phyloP scores from a whole-genome alignment of 129 eudicot species.

The Logfia minima region DNA sequence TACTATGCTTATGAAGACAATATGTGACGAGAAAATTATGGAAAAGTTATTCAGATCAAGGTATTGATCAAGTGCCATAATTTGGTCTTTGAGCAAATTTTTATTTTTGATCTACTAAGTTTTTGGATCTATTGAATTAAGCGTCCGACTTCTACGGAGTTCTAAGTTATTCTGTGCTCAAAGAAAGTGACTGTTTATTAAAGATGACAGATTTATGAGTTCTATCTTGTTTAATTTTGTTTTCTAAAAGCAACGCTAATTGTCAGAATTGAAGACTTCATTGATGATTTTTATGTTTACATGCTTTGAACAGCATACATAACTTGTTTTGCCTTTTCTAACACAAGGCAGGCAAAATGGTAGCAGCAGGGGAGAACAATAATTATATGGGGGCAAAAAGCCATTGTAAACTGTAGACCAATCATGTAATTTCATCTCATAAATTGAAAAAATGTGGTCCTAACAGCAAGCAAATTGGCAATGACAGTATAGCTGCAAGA shows the following conservation, averaged over 20 bases:
- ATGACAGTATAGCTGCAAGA: neutral
- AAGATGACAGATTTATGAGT: neutral
- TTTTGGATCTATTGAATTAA: neutral
- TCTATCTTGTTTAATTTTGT: neutral
- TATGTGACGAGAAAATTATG: slow-evolving; percentile 5
- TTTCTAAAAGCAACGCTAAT: neutral
- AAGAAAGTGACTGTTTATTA: neutral
- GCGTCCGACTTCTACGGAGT: neutral
- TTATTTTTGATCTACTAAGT: neutral
- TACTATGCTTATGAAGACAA: slow-evolving; percentile 18
- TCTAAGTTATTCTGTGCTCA: neutral
- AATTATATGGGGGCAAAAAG: neutral
- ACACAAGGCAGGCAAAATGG: neutral
- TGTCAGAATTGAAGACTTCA: neutral
- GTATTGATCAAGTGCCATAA: neutral
- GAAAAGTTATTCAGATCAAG: neutral
- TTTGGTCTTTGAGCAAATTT: slow-evolving; percentile 14
- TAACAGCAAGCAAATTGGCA: slow-evolving; percentile 15
- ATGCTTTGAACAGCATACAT: neutral
- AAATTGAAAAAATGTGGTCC: slow-evolving; percentile 10
- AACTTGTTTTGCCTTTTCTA: slow-evolving; percentile 1
- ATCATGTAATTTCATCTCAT: slow-evolving; percentile 9
- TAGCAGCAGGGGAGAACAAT: neutral
- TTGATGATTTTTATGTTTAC: neutral
- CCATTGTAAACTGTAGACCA: neutral